Percentiles rank a stretch among this genome's conserved stretches.
Evolutionary conservation across 2,329 filamentous ascomycete genomes (phyloP).

Genomic region (Fusarium verticillioides): DNA sequence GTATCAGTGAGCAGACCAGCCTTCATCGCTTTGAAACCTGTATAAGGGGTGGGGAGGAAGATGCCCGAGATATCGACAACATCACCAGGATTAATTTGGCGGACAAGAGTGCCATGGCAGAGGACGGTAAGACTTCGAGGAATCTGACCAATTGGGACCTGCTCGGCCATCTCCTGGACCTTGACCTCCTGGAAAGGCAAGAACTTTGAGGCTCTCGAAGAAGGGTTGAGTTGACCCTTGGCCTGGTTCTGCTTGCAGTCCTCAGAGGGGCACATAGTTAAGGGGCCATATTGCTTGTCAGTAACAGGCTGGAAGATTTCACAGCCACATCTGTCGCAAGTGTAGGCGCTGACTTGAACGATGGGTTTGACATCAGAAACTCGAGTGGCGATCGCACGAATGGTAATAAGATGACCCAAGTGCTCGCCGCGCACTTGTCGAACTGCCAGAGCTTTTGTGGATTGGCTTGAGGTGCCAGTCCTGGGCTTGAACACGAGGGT

Average conservation of each 20-base stretch:
- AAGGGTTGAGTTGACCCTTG: constrained; percentile 92
- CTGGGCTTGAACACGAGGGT: constrained; percentile 95
- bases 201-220: constrained; percentile 96
- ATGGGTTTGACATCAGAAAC: constrained; percentile 98
- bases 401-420: constrained; percentile 90
- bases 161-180: constrained; percentile 98
- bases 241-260: constrained; percentile 91
- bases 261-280: constrained; percentile 87
- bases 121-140: constrained; percentile 90
- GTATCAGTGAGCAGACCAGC: constrained; percentile 97
- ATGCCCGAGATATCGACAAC: constrained; percentile 94
- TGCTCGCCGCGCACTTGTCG: constrained; percentile 93
- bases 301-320: constrained; percentile 98
- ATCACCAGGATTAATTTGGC: constrained; percentile 92
- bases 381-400: constrained; percentile 92
- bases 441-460: constrained; percentile 80
- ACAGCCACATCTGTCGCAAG: constrained; percentile 94
- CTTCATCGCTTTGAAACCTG: constrained; percentile 97
- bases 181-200: constrained; percentile 98
- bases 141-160: constrained; percentile 97
- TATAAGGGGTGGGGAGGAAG: constrained; percentile 97
- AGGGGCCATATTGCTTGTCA: constrained; percentile 88
- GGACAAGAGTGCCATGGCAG: constrained; percentile 86
- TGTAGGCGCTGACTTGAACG: constrained; percentile 97
- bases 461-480: constrained; percentile 74